phyloP scores from a whole-genome alignment of 352 stramenopile genomes.

The Peronospora belbahrii region DNA sequence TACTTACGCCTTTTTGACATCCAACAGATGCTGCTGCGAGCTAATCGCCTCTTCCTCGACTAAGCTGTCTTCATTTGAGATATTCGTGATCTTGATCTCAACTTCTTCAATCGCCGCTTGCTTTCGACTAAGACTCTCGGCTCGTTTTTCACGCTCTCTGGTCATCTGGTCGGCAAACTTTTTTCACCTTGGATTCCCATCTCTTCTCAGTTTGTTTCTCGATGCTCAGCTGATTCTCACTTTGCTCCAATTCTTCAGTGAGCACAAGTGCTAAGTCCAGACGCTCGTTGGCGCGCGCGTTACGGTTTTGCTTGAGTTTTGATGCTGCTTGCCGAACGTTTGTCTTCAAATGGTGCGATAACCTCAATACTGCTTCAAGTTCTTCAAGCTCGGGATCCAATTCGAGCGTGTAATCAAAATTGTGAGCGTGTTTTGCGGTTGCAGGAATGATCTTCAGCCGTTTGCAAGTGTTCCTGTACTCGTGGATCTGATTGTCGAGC shows the following conservation, averaged over 20 bases:
- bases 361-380: conserved; percentile 41
- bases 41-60: conserved; percentile 35
- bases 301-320: conserved; percentile 58
- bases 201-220: conserved; percentile 50
- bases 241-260: conserved; percentile 45
- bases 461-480: conserved; percentile 75
- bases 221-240: conserved; percentile 39
- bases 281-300: conserved; percentile 42
- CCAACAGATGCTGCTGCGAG: conserved; percentile 34
- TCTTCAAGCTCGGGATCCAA: conserved; percentile 56
- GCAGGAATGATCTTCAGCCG: conserved; percentile 83
- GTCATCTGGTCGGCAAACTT: conserved; percentile 48
- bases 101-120: conserved; percentile 50
- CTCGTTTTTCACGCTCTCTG: conserved; percentile 42
- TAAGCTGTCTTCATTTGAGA: conserved; percentile 52
- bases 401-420: conserved; percentile 67
- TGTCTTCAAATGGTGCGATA: conserved; percentile 61
- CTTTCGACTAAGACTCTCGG: conserved; percentile 40
- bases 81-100: conserved; percentile 61
- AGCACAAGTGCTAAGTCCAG: conserved; percentile 53
- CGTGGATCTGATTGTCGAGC: conserved; percentile 55
- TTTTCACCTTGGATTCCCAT: conserved; percentile 36
- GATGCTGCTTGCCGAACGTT: conserved; percentile 45
- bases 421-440: conserved; percentile 73
- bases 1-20: conserved; percentile 54